Conservation (phyloP, 495 filamentous ascomycete species). For the Sabuloglossum arenarium region DNA sequence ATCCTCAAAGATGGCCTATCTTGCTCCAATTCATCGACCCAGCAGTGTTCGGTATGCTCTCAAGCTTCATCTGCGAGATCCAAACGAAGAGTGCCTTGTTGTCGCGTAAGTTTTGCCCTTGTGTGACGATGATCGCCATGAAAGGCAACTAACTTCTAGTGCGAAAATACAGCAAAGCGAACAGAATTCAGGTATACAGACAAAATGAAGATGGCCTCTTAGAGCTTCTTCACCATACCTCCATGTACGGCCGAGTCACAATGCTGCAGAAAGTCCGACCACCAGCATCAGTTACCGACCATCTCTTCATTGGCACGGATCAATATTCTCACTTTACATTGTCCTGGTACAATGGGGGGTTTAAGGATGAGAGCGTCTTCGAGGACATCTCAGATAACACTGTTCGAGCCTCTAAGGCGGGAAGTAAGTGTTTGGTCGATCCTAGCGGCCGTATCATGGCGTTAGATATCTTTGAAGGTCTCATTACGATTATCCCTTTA, state of each 20-base stretch:
- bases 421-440: slow-evolving; percentile 61
- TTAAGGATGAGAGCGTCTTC: slow-evolving; percentile 48
- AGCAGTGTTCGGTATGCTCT: slow-evolving; percentile 79
- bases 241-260: slow-evolving; percentile 63
- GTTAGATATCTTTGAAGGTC: slow-evolving; percentile 73
- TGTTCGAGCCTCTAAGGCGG: slow-evolving; percentile 55
- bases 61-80: slow-evolving; percentile 49
- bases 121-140: neutral
- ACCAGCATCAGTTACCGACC: slow-evolving; percentile 47
- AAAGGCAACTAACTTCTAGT: slow-evolving; percentile 2
- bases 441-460: slow-evolving; percentile 65
- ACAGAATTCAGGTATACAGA: slow-evolving; percentile 69
- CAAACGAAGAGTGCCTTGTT: slow-evolving; percentile 61
- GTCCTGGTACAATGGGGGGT: slow-evolving; percentile 48
- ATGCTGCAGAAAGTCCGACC: slow-evolving; percentile 72
- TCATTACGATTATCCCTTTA: slow-evolving; percentile 57
- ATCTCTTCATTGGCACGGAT: slow-evolving; percentile 85
- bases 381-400: slow-evolving; percentile 54
- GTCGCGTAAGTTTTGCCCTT: slow-evolving; percentile 45
- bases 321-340: slow-evolving; percentile 77
- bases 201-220: slow-evolving; percentile 34
- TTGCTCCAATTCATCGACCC: slow-evolving; percentile 82
- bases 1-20: slow-evolving; percentile 52
- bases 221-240: slow-evolving; percentile 35
- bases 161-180: slow-evolving; percentile 46